Evolutionary conservation across 108 stramenopile species (phyloP), one percentile per base, ranked within the genome.

Genomic region (Cyclotella atomus): DNA sequence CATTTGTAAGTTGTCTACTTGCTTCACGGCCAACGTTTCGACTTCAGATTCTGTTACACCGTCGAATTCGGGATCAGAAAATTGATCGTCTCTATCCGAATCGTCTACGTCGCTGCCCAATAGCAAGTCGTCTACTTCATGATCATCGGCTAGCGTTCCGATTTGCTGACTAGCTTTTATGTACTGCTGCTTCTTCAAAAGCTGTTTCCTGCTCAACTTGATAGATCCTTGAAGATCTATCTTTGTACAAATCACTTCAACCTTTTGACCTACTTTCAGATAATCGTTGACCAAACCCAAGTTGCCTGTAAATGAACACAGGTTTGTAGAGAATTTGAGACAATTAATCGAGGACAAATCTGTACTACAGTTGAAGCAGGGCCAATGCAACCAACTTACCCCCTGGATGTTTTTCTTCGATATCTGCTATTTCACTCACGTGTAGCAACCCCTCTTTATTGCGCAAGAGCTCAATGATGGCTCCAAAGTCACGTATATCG

Each of bases 361-460:
- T 32, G 16, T 16, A 7, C 0, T 1, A 57, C n/a, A n/a, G n/a
- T n/a, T n/a, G n/a, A n/a, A n/a, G n/a, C n/a, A n/a, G n/a, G n/a
- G n/a, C n/a, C n/a, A n/a, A n/a, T n/a, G n/a, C n/a, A n/a, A 12
- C 38, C 38, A 0, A 30, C 56, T 57, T 14, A 25, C 88, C 90
- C 24, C 56, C 68, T 2, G 83, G 77, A 57, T 89, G 84, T 25
- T 72, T 73, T 16, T 76, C 79, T 20, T 73, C 52, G 35, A 47
- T 67, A 23, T 76, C 65, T 10, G 79, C 68, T 33, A 95, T 50
- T 62, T 97, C 91, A 29, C 92, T 93, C n/a, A 94, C 83, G 72
- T 97, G 97, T 21, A 96, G 74, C 20, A 97, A 47, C 17, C 92
- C 97, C 71, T 95, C 92, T 53, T 94, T 92, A 68, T 92, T 94